phyloP scores from a whole-genome alignment of 257 asterid species.

The Solanum peruvianum region DNA sequence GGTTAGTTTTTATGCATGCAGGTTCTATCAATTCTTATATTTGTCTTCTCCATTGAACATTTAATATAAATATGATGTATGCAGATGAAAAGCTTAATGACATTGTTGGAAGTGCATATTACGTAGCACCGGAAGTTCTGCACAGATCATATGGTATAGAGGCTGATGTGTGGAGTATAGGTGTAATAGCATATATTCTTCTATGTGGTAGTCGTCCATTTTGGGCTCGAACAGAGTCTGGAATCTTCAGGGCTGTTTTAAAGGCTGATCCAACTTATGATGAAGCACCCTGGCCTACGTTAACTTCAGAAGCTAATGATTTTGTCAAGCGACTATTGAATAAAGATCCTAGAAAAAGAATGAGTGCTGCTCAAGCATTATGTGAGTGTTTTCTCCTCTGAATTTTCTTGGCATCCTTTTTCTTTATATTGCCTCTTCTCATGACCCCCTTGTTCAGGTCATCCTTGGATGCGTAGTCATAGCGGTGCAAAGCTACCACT shows the following conservation, averaged over 20 bases:
- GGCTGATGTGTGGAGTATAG: slow-evolving; percentile 48
- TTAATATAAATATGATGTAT: background rate
- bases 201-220: slow-evolving; percentile 66
- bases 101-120: slow-evolving; percentile 57
- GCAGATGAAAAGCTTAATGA: slow-evolving; percentile 65
- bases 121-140: slow-evolving; percentile 44
- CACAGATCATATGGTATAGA: slow-evolving; percentile 35
- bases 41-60: background rate
- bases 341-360: slow-evolving; percentile 50
- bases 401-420: background rate
- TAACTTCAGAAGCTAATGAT: slow-evolving; percentile 44
- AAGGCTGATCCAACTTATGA: slow-evolving; percentile 49
- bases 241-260: slow-evolving; percentile 43
- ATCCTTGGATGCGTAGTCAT: slow-evolving; percentile 55
- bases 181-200: slow-evolving; percentile 45
- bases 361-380: slow-evolving; percentile 70
- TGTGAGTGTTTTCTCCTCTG: slow-evolving; percentile 21
- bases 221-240: slow-evolving; percentile 72
- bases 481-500: slow-evolving; percentile 20
- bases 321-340: slow-evolving; percentile 39
- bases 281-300: slow-evolving; percentile 52
- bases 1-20: slow-evolving; percentile 13
- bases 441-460: slow-evolving; percentile 34
- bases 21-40: background rate
- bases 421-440: background rate